A percentile compares a stretch with the other conserved stretches of the same genome.
These are phyloP conservation scores for Leishmania amazonensis DNA, from an alignment of 208 protist genomes.

Conservation along the genomic window DNA sequence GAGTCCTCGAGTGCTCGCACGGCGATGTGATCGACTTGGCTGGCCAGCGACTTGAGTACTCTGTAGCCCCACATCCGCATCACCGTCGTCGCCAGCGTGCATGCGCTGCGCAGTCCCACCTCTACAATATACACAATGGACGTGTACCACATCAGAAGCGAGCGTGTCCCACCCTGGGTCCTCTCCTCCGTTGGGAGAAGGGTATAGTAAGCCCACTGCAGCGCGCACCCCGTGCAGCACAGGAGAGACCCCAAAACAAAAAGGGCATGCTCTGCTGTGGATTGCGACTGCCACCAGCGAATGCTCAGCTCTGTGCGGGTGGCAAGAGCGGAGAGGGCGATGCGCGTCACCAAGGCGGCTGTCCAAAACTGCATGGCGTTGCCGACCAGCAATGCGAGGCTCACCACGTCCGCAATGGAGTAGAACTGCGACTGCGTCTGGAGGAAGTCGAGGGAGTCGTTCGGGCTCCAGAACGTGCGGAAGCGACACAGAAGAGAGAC, in stretches of 20 bases:
- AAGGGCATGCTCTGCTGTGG: constrained; percentile 15
- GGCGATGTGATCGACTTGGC: constrained; percentile 1
- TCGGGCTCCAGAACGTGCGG: constrained; percentile 10
- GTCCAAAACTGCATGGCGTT: constrained; percentile 37
- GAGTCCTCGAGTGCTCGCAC: constrained; percentile 33
- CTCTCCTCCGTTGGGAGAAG: constrained; percentile 23
- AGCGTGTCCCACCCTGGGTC: constrained; percentile 14
- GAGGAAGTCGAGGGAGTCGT: constrained; percentile 17
- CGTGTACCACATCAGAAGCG: constrained; percentile 50
- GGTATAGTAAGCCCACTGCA: constrained; percentile 80
- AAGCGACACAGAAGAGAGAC: constrained; percentile 9
- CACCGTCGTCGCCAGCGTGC: constrained; percentile 16
- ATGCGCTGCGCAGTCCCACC: constrained; percentile 23
- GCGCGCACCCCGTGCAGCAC: constrained; percentile 20
- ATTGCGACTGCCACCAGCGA: constrained; percentile 34
- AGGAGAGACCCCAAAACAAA: constrained; percentile 1
- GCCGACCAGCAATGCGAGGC: constrained; percentile 33
- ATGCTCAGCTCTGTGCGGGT: constrained; percentile 27
- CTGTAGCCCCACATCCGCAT: constrained; percentile 37
- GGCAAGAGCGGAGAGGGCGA: constrained; percentile 35
- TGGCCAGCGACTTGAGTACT: constrained; percentile 17
- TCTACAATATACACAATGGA: constrained; percentile 43
- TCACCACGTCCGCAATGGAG: constrained; percentile 20
- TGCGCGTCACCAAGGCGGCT: constrained; percentile 28
- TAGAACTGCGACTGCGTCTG: constrained; percentile 27